Conservation (phyloP, 441 rosid genomes). For the Gossypium gossypioides region DNA sequence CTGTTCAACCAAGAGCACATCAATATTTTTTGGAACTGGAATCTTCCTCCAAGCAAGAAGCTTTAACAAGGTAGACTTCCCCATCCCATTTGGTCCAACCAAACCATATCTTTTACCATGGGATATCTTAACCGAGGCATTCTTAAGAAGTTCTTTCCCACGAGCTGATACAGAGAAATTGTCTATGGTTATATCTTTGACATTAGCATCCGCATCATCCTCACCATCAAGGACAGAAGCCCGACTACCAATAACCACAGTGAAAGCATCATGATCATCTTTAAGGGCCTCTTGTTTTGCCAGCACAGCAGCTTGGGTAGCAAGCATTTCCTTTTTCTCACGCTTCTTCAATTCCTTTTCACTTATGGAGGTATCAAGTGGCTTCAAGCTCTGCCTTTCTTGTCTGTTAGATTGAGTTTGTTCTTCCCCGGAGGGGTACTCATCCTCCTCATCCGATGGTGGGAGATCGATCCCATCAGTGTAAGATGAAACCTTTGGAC, state of each 20-base stretch:
- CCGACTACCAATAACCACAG: slow-evolving; percentile 78
- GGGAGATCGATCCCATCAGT: slow-evolving; percentile 74
- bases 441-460: slow-evolving; percentile 54
- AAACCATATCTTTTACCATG: slow-evolving; percentile 91
- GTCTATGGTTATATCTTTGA: slow-evolving; percentile 63
- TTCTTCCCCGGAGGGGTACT: slow-evolving; percentile 29
- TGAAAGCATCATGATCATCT: slow-evolving; percentile 84
- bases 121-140: slow-evolving; percentile 72
- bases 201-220: slow-evolving; percentile 74
- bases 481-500: slow-evolving; percentile 40
- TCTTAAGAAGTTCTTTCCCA: slow-evolving; percentile 77
- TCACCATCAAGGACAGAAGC: slow-evolving; percentile 76
- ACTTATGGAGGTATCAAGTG: slow-evolving; percentile 45
- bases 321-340: slow-evolving; percentile 56
- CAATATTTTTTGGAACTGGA: slow-evolving; percentile 84
- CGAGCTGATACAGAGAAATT: slow-evolving; percentile 84
- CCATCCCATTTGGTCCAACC: slow-evolving; percentile 89
- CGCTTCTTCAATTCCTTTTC: slow-evolving; percentile 75
- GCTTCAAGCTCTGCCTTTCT: slow-evolving; percentile 38
- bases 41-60: slow-evolving; percentile 94
- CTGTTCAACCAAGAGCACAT: slow-evolving; percentile 90
- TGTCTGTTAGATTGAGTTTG: slow-evolving; percentile 29
- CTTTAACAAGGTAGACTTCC: slow-evolving; percentile 81
- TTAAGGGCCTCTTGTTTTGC: slow-evolving; percentile 68
- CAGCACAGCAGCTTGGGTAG: slow-evolving; percentile 39